Percentiles rank a stretch among this genome's conserved stretches.
phyloP scores from a whole-genome alignment of 2,329 filamentous ascomycete species.

The Ophiocordyceps polyrhachis-furcata region DNA sequence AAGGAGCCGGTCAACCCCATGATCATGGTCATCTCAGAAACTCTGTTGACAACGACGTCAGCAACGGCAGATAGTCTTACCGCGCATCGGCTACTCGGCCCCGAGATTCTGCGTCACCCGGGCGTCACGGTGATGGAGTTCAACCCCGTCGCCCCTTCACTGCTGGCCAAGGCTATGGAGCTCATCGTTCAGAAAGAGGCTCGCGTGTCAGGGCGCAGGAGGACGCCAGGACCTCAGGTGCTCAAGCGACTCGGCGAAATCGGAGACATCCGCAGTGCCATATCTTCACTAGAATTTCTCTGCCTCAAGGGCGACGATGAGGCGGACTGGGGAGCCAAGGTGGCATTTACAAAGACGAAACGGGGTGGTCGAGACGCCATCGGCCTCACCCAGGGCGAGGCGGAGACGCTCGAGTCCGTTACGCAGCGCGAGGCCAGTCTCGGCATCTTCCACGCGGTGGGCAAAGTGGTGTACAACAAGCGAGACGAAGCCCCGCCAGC shows the following conservation, averaged over 20 bases:
- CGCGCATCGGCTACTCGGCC: constrained; percentile 71
- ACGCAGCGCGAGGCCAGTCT: constrained; percentile 77
- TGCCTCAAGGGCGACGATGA: constrained; percentile 65
- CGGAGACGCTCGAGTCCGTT: constrained; percentile 61
- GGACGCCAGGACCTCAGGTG: constrained; percentile 60
- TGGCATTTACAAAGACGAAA: constrained; percentile 52
- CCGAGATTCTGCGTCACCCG: constrained; percentile 68
- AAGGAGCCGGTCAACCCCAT: constrained; percentile 45
- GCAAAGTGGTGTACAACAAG: constrained; percentile 95
- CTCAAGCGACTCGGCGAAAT: constrained; percentile 66
- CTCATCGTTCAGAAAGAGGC: constrained; percentile 73
- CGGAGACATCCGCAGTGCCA: constrained; percentile 83
- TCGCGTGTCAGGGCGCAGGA: constrained; percentile 52
- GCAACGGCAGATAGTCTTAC: constrained; percentile 83
- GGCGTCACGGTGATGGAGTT: constrained; percentile 72
- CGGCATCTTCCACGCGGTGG: constrained; percentile 90
- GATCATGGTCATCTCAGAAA: constrained; percentile 84
- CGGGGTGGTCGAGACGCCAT: constrained; percentile 36
- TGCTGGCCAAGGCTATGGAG: constrained; percentile 70
- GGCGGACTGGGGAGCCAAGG: constrained; percentile 55
- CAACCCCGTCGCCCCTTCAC: constrained; percentile 75
- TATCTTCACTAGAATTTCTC: constrained; percentile 81
- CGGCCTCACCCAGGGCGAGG: constrained; percentile 55
- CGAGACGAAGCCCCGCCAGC: constrained; percentile 37
- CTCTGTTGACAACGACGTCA: constrained; percentile 66